Base-by-base conservation (phyloP, 2,329 filamentous ascomycete species). In the Ophiostoma fasciatum region DNA sequence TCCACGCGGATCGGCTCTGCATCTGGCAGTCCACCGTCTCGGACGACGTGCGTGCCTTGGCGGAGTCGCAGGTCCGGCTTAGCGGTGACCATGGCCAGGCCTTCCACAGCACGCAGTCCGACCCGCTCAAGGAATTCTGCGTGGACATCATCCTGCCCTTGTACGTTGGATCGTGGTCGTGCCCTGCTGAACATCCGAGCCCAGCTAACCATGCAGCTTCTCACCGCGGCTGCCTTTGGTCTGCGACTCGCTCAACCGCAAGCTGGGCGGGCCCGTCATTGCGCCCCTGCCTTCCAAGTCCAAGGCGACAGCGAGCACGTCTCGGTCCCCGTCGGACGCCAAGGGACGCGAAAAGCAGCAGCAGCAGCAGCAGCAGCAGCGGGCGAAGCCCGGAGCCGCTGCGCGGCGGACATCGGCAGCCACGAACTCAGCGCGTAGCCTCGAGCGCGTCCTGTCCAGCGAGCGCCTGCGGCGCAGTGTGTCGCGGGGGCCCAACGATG, bases 1-100 rank as follows among this genome's bases (percentile, higher is more conserved):
- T 84, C 1, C 70, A 85, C 35, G 71, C 82, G 7, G 82, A 90
- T 53, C 74, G 79, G 31, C 60, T 90, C 18, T 83, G 78, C 48
- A 90, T 90, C 41, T 88, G 82, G 82, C 79, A 87, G 50, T 83
- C 81, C 4, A 76, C 82, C 7, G 73, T 75, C 25, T 59, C 73
- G 17, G 71, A 79, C 43, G 68, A 73, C 37, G 54, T 68, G 40
- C 58, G 62, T 26, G 49, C 68, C 12, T 47, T 67, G 13, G 62
- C 64, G 30, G 66, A 70, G 37, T 61, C 64, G 1, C 66, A 71
- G 42, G 43, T 48, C 3, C 46, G 51, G 5, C 46, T 52, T 1
- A 42, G 44, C 3, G 57, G 27, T 13, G 35, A 41, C n/a, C n/a
- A n/a, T n/a, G 23, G 58, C 28, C 52, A 54, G 3, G 37, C 54